Percentiles rank a stretch among this genome's conserved stretches.
These are phyloP conservation scores for Auriscalpium orientale DNA, from an alignment of 768 basidiomycete species.

Conservation along the genomic window DNA sequence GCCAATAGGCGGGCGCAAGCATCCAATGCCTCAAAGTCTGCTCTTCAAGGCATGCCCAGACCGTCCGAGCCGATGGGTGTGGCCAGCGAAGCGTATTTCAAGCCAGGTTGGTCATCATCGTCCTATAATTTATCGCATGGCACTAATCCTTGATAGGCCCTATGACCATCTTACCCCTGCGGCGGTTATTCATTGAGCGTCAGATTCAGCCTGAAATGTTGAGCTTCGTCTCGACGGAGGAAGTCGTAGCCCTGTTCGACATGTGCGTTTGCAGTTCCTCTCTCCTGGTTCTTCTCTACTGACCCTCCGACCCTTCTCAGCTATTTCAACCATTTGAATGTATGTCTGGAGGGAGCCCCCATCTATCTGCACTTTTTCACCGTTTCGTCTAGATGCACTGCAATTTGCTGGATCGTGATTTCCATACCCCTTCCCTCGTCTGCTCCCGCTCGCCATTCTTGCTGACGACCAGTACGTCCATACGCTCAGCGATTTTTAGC, in stretches of 20 bases:
- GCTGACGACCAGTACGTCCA: conserved; percentile 75
- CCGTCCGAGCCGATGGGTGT: conserved; percentile 52
- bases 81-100: conserved; percentile 85
- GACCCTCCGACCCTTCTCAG: conserved; percentile 28
- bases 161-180: conserved; percentile 80
- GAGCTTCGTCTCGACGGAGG: conserved; percentile 77
- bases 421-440: conserved; percentile 91
- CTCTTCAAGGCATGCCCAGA: conserved; percentile 8
- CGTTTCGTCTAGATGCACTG: conserved; percentile 54
- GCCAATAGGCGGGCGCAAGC: conserved; percentile 62
- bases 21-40: conserved; percentile 10
- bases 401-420: conserved; percentile 74
- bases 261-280: conserved; percentile 58
- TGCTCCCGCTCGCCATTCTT: conserved; percentile 94
- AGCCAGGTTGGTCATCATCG: conserved; percentile 47
- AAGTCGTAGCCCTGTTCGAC: conserved; percentile 86
- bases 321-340: conserved; percentile 72
- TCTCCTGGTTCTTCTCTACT: conserved; percentile 3
- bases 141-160: conserved; percentile 45
- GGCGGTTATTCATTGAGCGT: conserved; percentile 77
- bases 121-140: neutral
- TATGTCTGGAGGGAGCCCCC: conserved; percentile 26
- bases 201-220: conserved; percentile 93
- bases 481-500: neutral
- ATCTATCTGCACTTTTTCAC: conserved; percentile 1